A percentile compares a stretch with the other conserved stretches of the same genome.
These are phyloP conservation scores for Phylloporus gajari DNA, from an alignment of 1,284 basidiomycete genomes.

Conservation along the genomic window DNA sequence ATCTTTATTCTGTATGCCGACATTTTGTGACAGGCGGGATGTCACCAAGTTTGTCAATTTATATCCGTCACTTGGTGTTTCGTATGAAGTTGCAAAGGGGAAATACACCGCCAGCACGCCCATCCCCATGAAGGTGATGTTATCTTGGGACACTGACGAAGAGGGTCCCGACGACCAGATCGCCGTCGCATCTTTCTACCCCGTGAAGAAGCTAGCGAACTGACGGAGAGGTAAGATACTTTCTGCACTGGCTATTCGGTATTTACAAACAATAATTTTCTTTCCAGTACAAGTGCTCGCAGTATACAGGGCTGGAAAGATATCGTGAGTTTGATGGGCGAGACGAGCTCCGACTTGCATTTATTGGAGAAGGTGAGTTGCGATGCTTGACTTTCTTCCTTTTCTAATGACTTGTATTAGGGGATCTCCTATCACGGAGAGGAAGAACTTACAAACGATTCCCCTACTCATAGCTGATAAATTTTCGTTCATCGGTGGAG, in stretches of 20 bases:
- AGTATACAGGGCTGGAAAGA: constrained; percentile 90
- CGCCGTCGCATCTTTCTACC: constrained; percentile 93
- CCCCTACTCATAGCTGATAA: constrained; percentile 95
- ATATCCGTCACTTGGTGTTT: constrained; percentile 92
- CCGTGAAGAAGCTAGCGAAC: constrained; percentile 88
- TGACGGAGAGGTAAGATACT: constrained; percentile 74
- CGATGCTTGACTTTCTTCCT: too few species aligned
- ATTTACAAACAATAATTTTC: too few species aligned
- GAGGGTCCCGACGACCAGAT: constrained; percentile 84
- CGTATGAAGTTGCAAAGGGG: constrained; percentile 82
- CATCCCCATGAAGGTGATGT: constrained; percentile 82
- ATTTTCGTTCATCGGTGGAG: constrained; percentile 91
- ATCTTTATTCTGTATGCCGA: constrained; percentile 19
- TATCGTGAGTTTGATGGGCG: constrained; percentile 92
- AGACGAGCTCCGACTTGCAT: constrained; percentile 94
- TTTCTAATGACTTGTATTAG: too few species aligned
- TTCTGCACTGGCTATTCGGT: too few species aligned
- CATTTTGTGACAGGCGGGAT: constrained; percentile 66
- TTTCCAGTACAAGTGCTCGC: too few species aligned
- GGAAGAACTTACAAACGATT: too few species aligned
- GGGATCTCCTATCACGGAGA: too few species aligned
- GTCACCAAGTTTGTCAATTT: constrained; percentile 95
- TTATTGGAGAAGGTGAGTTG: too few species aligned
- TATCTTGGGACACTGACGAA: constrained; percentile 88
- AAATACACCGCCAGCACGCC: constrained; percentile 87